These are phyloP conservation scores for Aaosphaeria arxii DNA, from an alignment of 2,329 filamentous ascomycete genomes.

Conservation along the genomic window DNA sequence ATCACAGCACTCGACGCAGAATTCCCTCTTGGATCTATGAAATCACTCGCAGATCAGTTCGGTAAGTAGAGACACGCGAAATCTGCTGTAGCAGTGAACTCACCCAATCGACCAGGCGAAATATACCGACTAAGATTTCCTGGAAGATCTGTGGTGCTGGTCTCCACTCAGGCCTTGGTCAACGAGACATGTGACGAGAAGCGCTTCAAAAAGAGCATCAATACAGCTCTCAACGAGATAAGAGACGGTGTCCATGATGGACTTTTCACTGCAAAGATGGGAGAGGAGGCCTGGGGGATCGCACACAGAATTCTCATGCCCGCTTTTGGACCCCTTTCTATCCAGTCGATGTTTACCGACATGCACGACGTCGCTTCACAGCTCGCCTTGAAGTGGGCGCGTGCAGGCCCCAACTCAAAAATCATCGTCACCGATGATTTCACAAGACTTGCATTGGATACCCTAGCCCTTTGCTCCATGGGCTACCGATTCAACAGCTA, in stretches of 20 bases:
- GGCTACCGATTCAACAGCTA: slow-evolving; percentile 42
- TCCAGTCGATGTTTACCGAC: slow-evolving; percentile 63
- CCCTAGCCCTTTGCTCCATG: slow-evolving; percentile 39
- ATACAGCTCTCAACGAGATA: slow-evolving; percentile 26
- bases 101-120: slow-evolving; percentile 1
- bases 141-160: slow-evolving; percentile 23
- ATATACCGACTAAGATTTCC: slow-evolving; percentile 32
- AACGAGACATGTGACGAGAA: slow-evolving; percentile 41
- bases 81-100: too few relatives aligned
- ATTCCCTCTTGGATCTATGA: slow-evolving; percentile 55
- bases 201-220: slow-evolving; percentile 30
- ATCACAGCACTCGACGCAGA: slow-evolving; percentile 60
- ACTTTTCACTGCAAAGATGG: slow-evolving; percentile 40
- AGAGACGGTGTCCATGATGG: slow-evolving; percentile 39
- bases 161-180: slow-evolving; percentile 32
- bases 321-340: slow-evolving; percentile 66
- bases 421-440: slow-evolving; percentile 39
- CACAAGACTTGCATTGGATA: slow-evolving; percentile 36
- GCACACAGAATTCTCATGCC: slow-evolving; percentile 66
- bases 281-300: slow-evolving; percentile 46
- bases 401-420: slow-evolving; percentile 34
- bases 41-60: slow-evolving; percentile 61
- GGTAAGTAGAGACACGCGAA: slow-evolving; percentile 40
- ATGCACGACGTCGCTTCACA: slow-evolving; percentile 61
- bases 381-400: slow-evolving; percentile 59